These are phyloP conservation scores for Trichophyton simii DNA, from an alignment of 2,329 filamentous ascomycete genomes.

Conservation along the genomic window DNA sequence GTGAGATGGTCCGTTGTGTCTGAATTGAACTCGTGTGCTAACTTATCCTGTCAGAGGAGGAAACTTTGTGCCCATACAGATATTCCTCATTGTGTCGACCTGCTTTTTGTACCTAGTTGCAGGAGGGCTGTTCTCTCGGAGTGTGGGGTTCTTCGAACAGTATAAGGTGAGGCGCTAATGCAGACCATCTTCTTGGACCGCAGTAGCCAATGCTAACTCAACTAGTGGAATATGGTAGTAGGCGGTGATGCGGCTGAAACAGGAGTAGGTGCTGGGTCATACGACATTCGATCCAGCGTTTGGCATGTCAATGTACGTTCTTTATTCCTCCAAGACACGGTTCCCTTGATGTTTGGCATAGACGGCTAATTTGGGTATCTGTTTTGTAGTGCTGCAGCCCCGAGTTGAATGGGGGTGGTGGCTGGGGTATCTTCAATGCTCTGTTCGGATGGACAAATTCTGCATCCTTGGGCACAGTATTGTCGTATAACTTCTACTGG, in stretches of 20 bases:
- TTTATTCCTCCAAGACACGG: background rate
- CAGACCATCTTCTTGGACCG: background rate
- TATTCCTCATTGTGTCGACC: slow-evolving; percentile 9
- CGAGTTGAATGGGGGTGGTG: slow-evolving; percentile 56
- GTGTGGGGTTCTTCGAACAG: slow-evolving; percentile 8
- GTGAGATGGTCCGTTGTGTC: background rate
- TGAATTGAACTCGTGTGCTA: background rate
- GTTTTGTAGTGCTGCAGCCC: slow-evolving; percentile 61
- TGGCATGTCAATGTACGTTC: slow-evolving; percentile 10
- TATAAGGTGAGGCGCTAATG: slow-evolving; percentile 3
- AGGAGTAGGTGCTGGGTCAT: slow-evolving; percentile 7
- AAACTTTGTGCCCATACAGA: slow-evolving; percentile 9
- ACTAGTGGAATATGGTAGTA: slow-evolving; percentile 8
- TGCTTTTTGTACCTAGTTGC: slow-evolving; percentile 10
- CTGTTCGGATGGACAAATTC: slow-evolving; percentile 81
- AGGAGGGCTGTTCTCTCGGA: slow-evolving; percentile 5
- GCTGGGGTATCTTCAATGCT: slow-evolving; percentile 80
- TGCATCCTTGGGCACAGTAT: slow-evolving; percentile 74
- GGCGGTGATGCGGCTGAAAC: slow-evolving; percentile 8
- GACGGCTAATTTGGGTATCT: background rate
- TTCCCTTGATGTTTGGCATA: background rate
- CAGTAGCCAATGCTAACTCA: background rate
- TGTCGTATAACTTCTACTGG: slow-evolving; percentile 86
- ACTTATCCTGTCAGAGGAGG: slow-evolving; percentile 3
- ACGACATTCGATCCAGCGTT: slow-evolving; percentile 9